Evolutionary conservation across 306 rosid genomes (phyloP), one percentile per base, ranked within the genome.

Genomic region (Casuarina cunninghamiana): DNA sequence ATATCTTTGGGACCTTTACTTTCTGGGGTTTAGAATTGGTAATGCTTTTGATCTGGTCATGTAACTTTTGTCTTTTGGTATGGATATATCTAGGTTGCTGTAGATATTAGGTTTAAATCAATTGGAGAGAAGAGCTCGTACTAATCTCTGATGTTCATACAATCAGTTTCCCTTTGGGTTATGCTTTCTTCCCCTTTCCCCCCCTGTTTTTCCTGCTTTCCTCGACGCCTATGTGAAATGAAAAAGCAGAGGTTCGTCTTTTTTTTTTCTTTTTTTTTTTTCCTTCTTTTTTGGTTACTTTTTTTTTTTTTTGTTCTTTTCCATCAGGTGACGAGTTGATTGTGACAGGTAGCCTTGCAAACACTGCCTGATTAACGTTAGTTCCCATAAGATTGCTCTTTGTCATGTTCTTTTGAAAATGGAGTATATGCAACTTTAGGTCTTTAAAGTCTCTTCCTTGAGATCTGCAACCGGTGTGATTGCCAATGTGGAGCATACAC

Each of bases 381-480:
- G 43, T 19, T 5, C 3, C 45, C 43, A 3, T 11, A 41, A 66
- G 71, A 41, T 37, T 66, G 32, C 71, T 66, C 46, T 65, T n/a
- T 66, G 19, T 17, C 8, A 9, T 17, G 43, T 17, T 66, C 35
- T 66, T 66, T 42, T 66, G 71, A 66, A 66, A 39, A 42, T 41
- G 3, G 71, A 19, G 71, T 66, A 42, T 42, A 41, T 66, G 19
- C 50, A 26, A 66, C 71, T 66, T 66, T 66, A 42, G 50, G 50
- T 66, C 49, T 42, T 66, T 66, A 66, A 66, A 66, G 46, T 58
- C 26, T 5, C n/a, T n/a, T 8, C 32, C 71, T 66, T 66, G 71
- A 66, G 50, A 66, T 66, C 50, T 66, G 71, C 0, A 66, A 66
- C 71, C 42, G 32, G 78, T 54, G 74, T 65, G 42, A 43, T 37